Base-by-base conservation (phyloP, 2,329 filamentous ascomycete species). In the Mycosphaerella arachidis region DNA sequence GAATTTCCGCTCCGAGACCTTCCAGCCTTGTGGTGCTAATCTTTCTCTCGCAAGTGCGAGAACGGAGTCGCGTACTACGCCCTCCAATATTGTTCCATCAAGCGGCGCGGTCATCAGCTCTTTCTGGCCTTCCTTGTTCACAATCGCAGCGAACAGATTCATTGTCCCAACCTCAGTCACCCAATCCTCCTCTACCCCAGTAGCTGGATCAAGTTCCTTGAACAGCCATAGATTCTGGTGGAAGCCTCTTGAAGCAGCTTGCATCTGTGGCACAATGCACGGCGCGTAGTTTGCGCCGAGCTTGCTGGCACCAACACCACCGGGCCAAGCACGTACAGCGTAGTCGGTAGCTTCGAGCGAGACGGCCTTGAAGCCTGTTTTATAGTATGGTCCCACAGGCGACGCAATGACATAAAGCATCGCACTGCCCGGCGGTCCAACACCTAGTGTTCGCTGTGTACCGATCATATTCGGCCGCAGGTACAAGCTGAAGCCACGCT, bases 201-300 rank as follows among this genome's bases (percentile, higher is more conserved):
- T 70, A 50, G 64, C 65, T 7, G 66, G 64, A 54, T 71, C 71
- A 6, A 68, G 53, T 72, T 95, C 88, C 48, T 92, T 92, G 73
- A 97, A 99, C 33, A 99, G 81, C 94, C 94, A 99, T 56, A 99
- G 83, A 78, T 97, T 99, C 81, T 99, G 94, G 79, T 97, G 93
- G 83, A 92, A 96, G 24, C 94, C 94, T 58, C 92, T 86, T 75
- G 87, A 89, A 50, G 92, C 91, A 46, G 94, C 94, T 77, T 96
- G 86, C 70, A 94, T 85, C 79, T 99, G 94, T 18, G 94, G 94
- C n/a, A 97, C 81, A 71, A 99, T 93, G 80, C 94, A 97, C 6
- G 94, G 94, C n/a, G 94, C 94, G 76, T 99, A 99, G 84, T 99
- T 99, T 72, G 93, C 94, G 63, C 94, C 94, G 35, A 99, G 86